Conservation (phyloP, 805 yeast species). For the Suhomyces pyralidae region DNA sequence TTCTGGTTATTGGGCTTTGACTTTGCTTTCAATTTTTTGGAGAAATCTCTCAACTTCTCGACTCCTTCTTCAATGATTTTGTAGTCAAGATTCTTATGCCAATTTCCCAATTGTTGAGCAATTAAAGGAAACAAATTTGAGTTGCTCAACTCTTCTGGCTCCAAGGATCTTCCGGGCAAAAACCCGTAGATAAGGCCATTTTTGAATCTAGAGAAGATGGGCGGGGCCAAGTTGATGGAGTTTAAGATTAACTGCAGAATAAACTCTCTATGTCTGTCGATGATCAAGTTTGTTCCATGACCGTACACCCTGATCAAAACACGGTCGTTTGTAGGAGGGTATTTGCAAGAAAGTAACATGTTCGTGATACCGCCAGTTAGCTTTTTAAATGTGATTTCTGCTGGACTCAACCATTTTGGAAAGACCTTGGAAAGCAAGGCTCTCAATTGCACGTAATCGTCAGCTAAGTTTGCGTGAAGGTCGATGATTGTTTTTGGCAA, state of each 20-base stretch:
- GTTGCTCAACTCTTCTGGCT: slow-evolving; percentile 51
- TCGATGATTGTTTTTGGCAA: slow-evolving; percentile 44
- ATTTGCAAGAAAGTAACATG: slow-evolving; percentile 51
- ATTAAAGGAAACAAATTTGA: slow-evolving; percentile 51
- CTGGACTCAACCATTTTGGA: slow-evolving; percentile 36
- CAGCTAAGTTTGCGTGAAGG: slow-evolving; percentile 33
- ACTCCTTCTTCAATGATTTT: slow-evolving; percentile 48
- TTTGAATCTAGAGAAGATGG: slow-evolving; percentile 62
- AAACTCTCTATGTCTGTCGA: slow-evolving; percentile 71
- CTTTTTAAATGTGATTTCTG: slow-evolving; percentile 36
- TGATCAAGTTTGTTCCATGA: slow-evolving; percentile 65
- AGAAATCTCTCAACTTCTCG: slow-evolving; percentile 32
- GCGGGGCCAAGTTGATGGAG: slow-evolving; percentile 62
- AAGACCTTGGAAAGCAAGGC: slow-evolving; percentile 42
- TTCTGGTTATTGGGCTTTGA: neutral
- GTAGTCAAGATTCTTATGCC: slow-evolving; percentile 56
- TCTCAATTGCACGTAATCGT: slow-evolving; percentile 36
- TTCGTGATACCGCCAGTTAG: slow-evolving; percentile 65
- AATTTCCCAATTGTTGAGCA: slow-evolving; percentile 64
- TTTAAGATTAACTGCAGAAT: slow-evolving; percentile 65
- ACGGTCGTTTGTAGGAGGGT: slow-evolving; percentile 26
- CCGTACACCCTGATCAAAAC: slow-evolving; percentile 72
- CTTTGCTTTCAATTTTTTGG: slow-evolving; percentile 13
- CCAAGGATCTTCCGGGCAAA: slow-evolving; percentile 60
- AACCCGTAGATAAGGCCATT: slow-evolving; percentile 74